Evolutionary conservation across 345 rosid genomes (phyloP).

Genomic region (Jatropha curcas): DNA sequence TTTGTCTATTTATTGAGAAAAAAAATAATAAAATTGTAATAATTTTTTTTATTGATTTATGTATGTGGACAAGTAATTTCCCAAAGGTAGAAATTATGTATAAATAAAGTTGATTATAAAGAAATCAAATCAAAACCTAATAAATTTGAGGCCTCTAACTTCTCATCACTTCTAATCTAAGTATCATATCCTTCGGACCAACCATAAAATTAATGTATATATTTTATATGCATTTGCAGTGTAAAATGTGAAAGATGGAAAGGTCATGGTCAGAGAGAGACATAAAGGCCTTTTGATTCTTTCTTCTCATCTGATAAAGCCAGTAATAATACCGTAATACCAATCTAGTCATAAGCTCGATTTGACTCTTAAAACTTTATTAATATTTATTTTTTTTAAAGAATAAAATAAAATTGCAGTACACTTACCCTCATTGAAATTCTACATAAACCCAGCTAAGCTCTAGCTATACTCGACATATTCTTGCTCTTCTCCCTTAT

Average conservation of each 20-base stretch:
- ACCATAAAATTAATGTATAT: neutral
- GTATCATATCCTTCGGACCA: no score
- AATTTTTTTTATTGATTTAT: no score
- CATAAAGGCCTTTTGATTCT: conserved; percentile 4
- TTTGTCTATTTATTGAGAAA: no score
- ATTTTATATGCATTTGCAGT: neutral
- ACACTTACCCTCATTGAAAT: conserved; percentile 17
- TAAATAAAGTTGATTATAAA: no score
- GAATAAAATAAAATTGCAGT: neutral
- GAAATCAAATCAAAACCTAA: no score
- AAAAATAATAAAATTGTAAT: no score
- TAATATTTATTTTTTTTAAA: neutral
- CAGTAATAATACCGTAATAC: neutral
- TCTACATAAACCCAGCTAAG: conserved; percentile 58
- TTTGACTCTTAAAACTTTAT: conserved; percentile 25
- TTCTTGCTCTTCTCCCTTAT: neutral
- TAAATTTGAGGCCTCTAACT: no score
- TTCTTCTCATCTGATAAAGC: neutral
- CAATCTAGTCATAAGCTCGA: conserved; percentile 13
- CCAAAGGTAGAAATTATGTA: no score
- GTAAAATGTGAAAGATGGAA: neutral
- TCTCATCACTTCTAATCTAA: no score
- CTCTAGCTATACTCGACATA: conserved; percentile 41
- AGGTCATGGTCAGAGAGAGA: neutral
- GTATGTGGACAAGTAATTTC: no score